Base-by-base conservation (phyloP, 2,329 filamentous ascomycete genomes). In the Alternaria sp. region DNA sequence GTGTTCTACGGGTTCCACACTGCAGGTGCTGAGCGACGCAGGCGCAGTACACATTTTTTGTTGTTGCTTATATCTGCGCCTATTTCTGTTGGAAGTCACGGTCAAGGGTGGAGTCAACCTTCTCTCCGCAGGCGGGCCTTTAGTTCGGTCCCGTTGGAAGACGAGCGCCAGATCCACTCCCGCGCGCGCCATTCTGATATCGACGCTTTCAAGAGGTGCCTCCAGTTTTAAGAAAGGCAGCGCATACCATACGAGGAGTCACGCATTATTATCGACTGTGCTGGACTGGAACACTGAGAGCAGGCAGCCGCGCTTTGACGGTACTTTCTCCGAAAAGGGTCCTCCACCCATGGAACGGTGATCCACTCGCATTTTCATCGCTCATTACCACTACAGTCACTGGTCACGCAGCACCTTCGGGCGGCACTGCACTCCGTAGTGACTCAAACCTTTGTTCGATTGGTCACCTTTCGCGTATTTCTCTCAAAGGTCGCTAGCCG, bases 61-160 rank as follows among this genome's bases (percentile, higher is more conserved):
- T 17, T 36, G 44, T 44, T 28, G 32, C 17, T 47, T 23, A 26
- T 26, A 47, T 44, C 63, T 62, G 65, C 62, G 62, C 67, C 65
- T 62, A 59, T 61, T 59, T 61, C 59, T 61, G 61, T 58, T 45
- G 32, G 26, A 30, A 57, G 43, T 65, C 58, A 64, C 57, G 57
- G 58, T 64, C 62, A 52, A 54, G 56, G 54, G 62, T 62, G 65
- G 54, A 62, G 62, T 50, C 44, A 43, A 58, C 47, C 49, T 21
- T 49, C 51, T 61, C 30, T 50, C 44, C 57, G 40, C 44, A 55
- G 17, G 40, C 59, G 46, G 57, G 51, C 57, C 57, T 64, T 43
- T 61, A 61, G 57, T 60, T 51, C 32, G 61, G 61, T 57, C 57
- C 61, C 56, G 49, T 56, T 61, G 45, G 15, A 26, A 51, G 51